Evolutionary conservation across 306 rosid genomes (phyloP).

Genomic region (Delonix regia): DNA sequence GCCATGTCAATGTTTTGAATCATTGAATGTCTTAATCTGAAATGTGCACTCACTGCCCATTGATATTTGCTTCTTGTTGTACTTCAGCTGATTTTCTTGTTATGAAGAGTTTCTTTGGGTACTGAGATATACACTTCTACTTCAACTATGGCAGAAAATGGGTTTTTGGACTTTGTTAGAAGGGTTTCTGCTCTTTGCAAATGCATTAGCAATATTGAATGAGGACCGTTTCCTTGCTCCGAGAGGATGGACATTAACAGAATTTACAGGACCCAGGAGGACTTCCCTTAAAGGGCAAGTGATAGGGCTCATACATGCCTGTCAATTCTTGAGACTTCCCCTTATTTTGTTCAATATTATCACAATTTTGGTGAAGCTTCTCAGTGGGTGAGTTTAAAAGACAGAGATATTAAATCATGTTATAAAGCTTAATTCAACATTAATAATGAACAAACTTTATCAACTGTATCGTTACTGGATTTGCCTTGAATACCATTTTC

Average conservation of each 20-base stretch:
- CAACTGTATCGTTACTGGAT: background rate
- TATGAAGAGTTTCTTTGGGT: background rate
- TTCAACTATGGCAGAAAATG: constrained; percentile 47
- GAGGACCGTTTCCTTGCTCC: constrained; percentile 81
- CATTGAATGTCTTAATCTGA: background rate
- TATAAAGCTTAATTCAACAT: constrained; percentile 8
- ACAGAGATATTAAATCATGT: background rate
- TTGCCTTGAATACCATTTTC: background rate
- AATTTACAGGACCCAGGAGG: constrained; percentile 52
- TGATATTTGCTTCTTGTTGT: constrained; percentile 4
- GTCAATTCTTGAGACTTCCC: constrained; percentile 72
- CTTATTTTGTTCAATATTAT: constrained; percentile 62
- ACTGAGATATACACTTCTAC: constrained; percentile 28
- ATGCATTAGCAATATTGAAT: constrained; percentile 74
- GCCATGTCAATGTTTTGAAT: background rate
- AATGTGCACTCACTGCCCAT: background rate
- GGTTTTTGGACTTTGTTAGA: constrained; percentile 69
- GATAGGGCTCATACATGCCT: constrained; percentile 66
- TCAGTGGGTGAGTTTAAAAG: constrained; percentile 52
- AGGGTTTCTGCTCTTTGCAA: constrained; percentile 67
- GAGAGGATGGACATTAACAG: constrained; percentile 79
- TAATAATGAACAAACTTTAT: constrained; percentile 5
- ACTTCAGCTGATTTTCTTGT: constrained; percentile 5
- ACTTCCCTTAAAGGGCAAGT: constrained; percentile 69
- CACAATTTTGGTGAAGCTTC: constrained; percentile 52